Conservation (phyloP, 148 eudicot genomes). For the Camellia lanceoleosa region DNA sequence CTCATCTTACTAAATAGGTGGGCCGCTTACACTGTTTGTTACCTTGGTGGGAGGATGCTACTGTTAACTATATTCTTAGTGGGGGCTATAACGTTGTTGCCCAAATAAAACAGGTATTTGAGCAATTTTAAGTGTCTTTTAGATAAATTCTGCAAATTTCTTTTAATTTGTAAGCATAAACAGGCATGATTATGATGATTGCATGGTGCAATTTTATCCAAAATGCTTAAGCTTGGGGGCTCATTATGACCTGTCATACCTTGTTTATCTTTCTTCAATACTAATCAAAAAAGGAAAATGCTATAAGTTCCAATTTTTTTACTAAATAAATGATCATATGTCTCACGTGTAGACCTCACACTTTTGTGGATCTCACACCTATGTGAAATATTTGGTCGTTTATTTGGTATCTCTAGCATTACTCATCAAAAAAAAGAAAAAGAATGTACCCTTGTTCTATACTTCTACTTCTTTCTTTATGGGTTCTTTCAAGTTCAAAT, state of each 20-base stretch:
- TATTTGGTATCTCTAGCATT: too few relatives aligned
- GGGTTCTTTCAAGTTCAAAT: too few relatives aligned
- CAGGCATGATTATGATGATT: not conserved
- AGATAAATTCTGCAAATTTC: not conserved
- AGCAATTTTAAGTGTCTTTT: not conserved
- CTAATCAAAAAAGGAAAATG: too few relatives aligned
- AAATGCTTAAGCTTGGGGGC: not conserved
- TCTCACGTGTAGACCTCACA: too few relatives aligned
- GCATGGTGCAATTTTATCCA: not conserved
- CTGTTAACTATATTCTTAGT: slow-evolving; percentile 69
- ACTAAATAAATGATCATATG: too few relatives aligned
- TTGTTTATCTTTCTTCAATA: not conserved
- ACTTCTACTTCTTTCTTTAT: not conserved
- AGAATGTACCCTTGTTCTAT: too few relatives aligned
- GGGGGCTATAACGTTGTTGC: slow-evolving; percentile 76
- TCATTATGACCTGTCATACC: not conserved
- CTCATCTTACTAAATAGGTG: slow-evolving; percentile 38
- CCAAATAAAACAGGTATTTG: slow-evolving; percentile 54
- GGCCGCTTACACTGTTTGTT: slow-evolving; percentile 76
- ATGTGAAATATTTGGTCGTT: too few relatives aligned
- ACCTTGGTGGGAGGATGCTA: slow-evolving; percentile 96
- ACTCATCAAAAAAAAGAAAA: too few relatives aligned
- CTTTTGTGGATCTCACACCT: too few relatives aligned
- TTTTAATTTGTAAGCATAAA: not conserved
- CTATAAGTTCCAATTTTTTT: too few relatives aligned